Base-by-base conservation (phyloP, 1,139 yeast genomes). In the Nakaseomyces sp. region DNA sequence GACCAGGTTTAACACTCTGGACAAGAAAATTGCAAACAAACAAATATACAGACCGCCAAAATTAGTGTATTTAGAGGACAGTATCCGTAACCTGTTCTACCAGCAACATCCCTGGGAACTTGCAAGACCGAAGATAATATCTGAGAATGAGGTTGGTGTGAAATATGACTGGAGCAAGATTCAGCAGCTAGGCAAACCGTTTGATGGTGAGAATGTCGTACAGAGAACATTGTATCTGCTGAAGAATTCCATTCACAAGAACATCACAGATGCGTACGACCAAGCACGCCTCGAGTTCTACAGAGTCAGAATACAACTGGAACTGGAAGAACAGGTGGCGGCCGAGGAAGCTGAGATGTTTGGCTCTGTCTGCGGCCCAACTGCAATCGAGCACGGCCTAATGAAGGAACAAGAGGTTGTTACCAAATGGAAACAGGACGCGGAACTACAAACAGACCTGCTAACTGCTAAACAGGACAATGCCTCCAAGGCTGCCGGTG, bases 91-190 rank as follows among this genome's bases (percentile, higher is more conserved):
- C 43, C 70, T 84, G 25, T 91, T 91, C 59, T 91, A 81, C 65
- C 79, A 78, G 48, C 96, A 89, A 62, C 99, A 91, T 64, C 98
- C 99, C 10, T 91, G 98, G 98, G 99, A 91, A 66, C 71, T 89
- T 47, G 85, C 98, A 2, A 77, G 95, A 53, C 96, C 98, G n/a
- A 86, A 86, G 61, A 73, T 79, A 26, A 67, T 91, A 53, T 74
- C 88, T 41, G 99, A 93, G 65, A 83, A 79, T 56, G 68, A 71
- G 17, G 86, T 85, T 5, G 72, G 70, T 28, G 62, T 65, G 20
- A 56, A 64, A 10, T 70, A 72, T 46, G 86, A 91, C 63, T 91
- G 98, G 97, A 72, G 80, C 44, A 72, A 73, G 44, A 74, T 91
- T 65, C 73, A 76, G 51, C 97, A 91, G 60, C 64, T 79, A 37